Base-by-base conservation (phyloP, 768 basidiomycete genomes). In the Pleurotus djamor region DNA sequence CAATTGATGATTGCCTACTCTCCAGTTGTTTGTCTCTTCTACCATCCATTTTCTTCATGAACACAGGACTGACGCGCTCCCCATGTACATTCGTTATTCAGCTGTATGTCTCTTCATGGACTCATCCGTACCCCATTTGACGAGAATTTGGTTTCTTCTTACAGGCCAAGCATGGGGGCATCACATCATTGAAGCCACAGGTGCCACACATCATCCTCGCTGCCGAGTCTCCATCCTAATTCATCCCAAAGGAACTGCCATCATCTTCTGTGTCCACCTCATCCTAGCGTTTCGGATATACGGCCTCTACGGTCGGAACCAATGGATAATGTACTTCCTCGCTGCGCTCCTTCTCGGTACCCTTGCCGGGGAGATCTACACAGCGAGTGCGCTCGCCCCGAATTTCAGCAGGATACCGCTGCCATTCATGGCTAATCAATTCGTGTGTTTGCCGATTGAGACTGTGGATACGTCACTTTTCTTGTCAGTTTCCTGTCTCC, bases 231-330 rank as follows among this genome's bases (percentile, higher is more conserved):
- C 38, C 28, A 12, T 35, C 36, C 16, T 10, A 13, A 33, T 17
- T 10, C 6, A 28, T 28, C 21, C 13, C 35, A 4, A 7, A 54
- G 52, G 52, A 10, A 54, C 52, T n/a, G 35, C 35, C 5, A 54
- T 54, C 5, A 36, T 54, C 32, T 54, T 54, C n/a, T 54, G 52
- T 16, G 52, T 54, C 16, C 52, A 54, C 35, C 35, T 54, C 33
- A 54, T 54, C 36, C 52, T 54, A 13, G 52, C 52, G 35, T 54
- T 54, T 14, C 35, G 52, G 36, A 54, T 54, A 35, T 54, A 54
- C n/a, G 52, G 52, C 13, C 52, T 54, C 4, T 37, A 54, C 13
- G 35, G 16, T 5, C 35, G 52, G 3, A 37, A n/a, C 16, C 28
- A 36, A 37, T 54, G 52, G 52, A 54, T 54, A 54, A n/a, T 36